These are phyloP conservation scores for Leptomonas seymouri DNA, from an alignment of 208 protist genomes.

Conservation along the genomic window DNA sequence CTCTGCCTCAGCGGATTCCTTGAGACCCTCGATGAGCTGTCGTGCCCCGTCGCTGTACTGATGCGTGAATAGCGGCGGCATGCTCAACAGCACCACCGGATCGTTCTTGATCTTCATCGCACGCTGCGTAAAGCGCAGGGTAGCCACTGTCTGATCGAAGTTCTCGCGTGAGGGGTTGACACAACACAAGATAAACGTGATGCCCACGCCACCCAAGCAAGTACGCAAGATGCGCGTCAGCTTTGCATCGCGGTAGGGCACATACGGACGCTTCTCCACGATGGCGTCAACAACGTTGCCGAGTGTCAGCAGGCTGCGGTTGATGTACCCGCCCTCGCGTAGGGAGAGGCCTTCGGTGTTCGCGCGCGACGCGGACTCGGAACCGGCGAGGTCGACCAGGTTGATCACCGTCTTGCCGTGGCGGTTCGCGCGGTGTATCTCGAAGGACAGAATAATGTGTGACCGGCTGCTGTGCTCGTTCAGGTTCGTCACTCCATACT, in stretches of 20 bases:
- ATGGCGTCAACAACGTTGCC: slow-evolving; percentile 91
- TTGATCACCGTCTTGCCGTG: slow-evolving; percentile 64
- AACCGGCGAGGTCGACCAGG: slow-evolving; percentile 93
- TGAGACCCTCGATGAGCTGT: slow-evolving; percentile 48
- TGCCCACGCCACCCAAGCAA: slow-evolving; percentile 84
- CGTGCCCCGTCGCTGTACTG: slow-evolving; percentile 67
- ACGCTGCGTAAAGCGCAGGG: slow-evolving; percentile 87
- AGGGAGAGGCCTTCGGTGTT: slow-evolving; percentile 85
- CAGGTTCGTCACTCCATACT: slow-evolving; percentile 87
- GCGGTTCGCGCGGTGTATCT: slow-evolving; percentile 45
- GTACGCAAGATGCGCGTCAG: slow-evolving; percentile 85
- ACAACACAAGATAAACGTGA: slow-evolving; percentile 92
- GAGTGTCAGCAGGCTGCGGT: slow-evolving; percentile 89
- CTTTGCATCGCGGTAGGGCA: slow-evolving; percentile 91
- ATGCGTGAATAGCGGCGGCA: slow-evolving; percentile 84
- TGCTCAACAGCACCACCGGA: slow-evolving; percentile 79
- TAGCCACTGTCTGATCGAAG: slow-evolving; percentile 86
- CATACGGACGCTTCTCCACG: slow-evolving; percentile 58
- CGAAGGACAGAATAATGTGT: slow-evolving; percentile 52
- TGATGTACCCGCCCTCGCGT: slow-evolving; percentile 84
- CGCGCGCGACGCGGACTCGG: slow-evolving; percentile 73
- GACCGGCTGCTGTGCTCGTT: slow-evolving; percentile 85
- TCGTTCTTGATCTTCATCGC: slow-evolving; percentile 92
- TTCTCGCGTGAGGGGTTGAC: slow-evolving; percentile 87
- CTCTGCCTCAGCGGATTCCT: slow-evolving; percentile 50